Conservation (phyloP, 2,329 filamentous ascomycete species). For the Boeremia lycopersici region DNA sequence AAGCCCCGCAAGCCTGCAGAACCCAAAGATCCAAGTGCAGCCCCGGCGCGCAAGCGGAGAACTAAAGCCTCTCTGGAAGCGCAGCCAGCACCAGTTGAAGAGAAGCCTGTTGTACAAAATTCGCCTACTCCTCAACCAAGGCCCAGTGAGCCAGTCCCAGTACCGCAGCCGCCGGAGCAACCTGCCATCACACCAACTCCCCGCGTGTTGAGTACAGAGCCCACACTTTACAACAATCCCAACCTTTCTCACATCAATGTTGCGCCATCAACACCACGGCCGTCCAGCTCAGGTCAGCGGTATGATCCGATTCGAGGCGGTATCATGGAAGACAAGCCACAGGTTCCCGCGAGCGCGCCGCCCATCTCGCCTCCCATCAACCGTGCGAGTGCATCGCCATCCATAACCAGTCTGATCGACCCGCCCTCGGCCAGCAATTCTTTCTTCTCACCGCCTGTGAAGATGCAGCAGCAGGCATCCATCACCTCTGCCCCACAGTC, state of each 20-base stretch:
- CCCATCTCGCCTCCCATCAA: conserved; percentile 61
- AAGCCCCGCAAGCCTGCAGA: conserved; percentile 54
- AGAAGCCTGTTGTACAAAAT: conserved; percentile 31
- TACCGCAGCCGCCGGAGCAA: conserved; percentile 35
- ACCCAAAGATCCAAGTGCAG: conserved; percentile 56
- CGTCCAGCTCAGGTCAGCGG: conserved; percentile 74
- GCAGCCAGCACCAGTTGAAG: conserved; percentile 32
- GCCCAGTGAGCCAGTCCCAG: conserved; percentile 33
- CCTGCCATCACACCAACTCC: conserved; percentile 32
- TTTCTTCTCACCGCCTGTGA: conserved; percentile 40
- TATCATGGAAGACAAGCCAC: conserved; percentile 49
- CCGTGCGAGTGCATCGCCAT: conserved; percentile 85
- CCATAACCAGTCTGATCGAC: conserved; percentile 89
- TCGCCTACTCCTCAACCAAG: conserved; percentile 37
- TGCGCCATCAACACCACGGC: conserved; percentile 56
- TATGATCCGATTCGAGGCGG: conserved; percentile 88
- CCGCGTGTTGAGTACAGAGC: conserved; percentile 47
- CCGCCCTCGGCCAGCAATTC: conserved; percentile 57
- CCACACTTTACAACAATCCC: conserved; percentile 46
- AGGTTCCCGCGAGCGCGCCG: conserved; percentile 51
- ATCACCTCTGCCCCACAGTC: conserved; percentile 50
- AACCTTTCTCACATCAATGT: conserved; percentile 49
- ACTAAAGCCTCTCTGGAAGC: conserved; percentile 46
- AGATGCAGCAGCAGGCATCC: conserved; percentile 44
- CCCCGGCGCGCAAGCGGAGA: conserved; percentile 57